A percentile compares a stretch with the other conserved stretches of the same genome.
phyloP scores from a whole-genome alignment of 495 filamentous ascomycete species.

The Podospora pseudoanserina region DNA sequence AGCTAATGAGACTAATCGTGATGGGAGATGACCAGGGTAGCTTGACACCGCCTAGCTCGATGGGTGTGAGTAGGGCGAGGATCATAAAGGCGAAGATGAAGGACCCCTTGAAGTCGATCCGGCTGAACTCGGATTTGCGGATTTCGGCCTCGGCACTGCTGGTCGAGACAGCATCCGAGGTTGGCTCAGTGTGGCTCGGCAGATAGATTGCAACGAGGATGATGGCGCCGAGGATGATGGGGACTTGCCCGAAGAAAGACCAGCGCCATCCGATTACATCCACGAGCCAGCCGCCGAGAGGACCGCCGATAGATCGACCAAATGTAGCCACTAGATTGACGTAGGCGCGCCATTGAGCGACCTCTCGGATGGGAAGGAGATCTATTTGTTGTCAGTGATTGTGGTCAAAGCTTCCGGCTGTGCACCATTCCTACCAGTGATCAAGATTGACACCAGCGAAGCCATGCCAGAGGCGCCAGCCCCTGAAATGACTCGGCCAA shows the following conservation, averaged over 20 bases:
- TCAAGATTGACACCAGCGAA: constrained; percentile 56
- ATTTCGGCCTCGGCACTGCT: constrained; percentile 3
- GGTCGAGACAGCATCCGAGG: background rate
- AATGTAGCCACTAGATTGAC: constrained; percentile 62
- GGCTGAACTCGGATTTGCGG: constrained; percentile 32
- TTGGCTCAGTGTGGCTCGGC: constrained; percentile 20
- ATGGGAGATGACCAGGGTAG: constrained; percentile 55
- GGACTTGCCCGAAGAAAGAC: constrained; percentile 60
- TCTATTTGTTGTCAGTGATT: constrained; percentile 32
- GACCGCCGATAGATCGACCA: constrained; percentile 62
- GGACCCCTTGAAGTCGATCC: constrained; percentile 60
- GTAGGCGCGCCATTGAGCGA: constrained; percentile 63
- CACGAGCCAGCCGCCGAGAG: constrained; percentile 60
- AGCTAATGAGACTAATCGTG: constrained; percentile 35
- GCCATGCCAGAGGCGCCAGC: constrained; percentile 58
- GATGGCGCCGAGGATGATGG: constrained; percentile 53
- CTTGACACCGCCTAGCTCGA: constrained; percentile 58
- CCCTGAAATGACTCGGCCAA: constrained; percentile 58
- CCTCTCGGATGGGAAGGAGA: constrained; percentile 62
- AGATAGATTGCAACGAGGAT: constrained; percentile 48
- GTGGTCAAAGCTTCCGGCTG: background rate
- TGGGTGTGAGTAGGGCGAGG: constrained; percentile 48
- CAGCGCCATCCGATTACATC: constrained; percentile 67
- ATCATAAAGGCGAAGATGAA: constrained; percentile 47
- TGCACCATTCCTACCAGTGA: constrained; percentile 33